Percentiles rank a stretch among this genome's conserved stretches.
Conservation (phyloP, 1,139 yeast species). For the Kluyveromyces sp. region DNA sequence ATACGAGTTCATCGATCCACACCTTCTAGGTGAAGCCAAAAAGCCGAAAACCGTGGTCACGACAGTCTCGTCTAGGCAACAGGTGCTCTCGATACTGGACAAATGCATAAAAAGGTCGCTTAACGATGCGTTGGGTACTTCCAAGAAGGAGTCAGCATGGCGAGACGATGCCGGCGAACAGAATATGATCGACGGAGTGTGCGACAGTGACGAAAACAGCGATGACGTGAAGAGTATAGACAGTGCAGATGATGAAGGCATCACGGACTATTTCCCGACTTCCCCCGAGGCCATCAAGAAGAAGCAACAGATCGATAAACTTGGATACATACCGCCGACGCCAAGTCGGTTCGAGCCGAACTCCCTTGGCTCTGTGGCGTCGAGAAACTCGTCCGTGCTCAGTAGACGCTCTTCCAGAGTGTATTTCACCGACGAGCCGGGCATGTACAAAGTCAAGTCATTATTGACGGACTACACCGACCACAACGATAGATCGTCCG, state of each 20-base stretch:
- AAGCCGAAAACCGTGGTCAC: not conserved
- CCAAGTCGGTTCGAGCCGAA: slow-evolving; percentile 19
- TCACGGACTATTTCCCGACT: slow-evolving; percentile 23
- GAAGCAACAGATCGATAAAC: slow-evolving; percentile 22
- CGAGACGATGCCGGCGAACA: not conserved
- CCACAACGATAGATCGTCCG: slow-evolving; percentile 5
- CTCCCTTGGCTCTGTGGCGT: slow-evolving; percentile 11
- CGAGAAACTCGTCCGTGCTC: slow-evolving; percentile 14
- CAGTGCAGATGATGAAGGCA: slow-evolving; percentile 14
- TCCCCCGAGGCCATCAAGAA: slow-evolving; percentile 21
- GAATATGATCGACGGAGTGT: not conserved
- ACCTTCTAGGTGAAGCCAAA: slow-evolving; percentile 17
- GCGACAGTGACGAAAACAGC: slow-evolving; percentile 12
- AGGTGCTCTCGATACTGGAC: slow-evolving; percentile 12
- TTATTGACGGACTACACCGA: slow-evolving; percentile 24
- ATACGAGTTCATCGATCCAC: slow-evolving; percentile 29
- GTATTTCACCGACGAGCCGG: slow-evolving; percentile 19
- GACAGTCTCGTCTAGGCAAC: not conserved
- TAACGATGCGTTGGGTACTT: slow-evolving; percentile 19
- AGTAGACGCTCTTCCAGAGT: slow-evolving; percentile 29
- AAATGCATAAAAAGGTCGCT: slow-evolving; percentile 18
- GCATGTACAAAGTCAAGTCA: slow-evolving; percentile 34
- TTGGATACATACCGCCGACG: slow-evolving; percentile 28
- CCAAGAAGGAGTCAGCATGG: not conserved
- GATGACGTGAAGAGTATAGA: slow-evolving; percentile 9